Evolutionary conservation across 2,329 filamentous ascomycete genomes (phyloP), one percentile per base, ranked within the genome.

Genomic region (Trichoderma guizhouense): DNA sequence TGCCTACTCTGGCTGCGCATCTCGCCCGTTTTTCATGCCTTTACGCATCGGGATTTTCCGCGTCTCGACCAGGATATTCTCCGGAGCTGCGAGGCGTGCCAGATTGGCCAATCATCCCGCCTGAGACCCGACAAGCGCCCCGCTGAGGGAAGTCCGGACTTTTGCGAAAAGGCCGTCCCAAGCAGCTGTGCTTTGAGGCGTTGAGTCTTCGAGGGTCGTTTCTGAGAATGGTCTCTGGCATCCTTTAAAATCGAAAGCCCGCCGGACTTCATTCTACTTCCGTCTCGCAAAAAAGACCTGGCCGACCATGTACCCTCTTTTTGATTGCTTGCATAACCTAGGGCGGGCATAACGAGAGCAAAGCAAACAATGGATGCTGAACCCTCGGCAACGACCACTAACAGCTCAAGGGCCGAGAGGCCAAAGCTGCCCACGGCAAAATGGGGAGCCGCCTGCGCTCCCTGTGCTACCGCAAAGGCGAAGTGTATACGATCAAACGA

Each of bases 371-470:
- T 71, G 68, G 68, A 71, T 43, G 51, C 67, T 55, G 58, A 70
- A 30, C 26, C 18, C 39, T 55, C 60, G 51, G 39, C 15, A 26
- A 24, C 47, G 9, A 57, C 43, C 68, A 71, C 68, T 64, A 69
- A 71, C 69, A 66, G 58, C 57, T 64, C 58, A 9, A 57, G 34
- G 57, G 63, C 39, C 15, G 75, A 77, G 32, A 72, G 78, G 64
- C 77, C 75, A 26, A 81, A 81, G 75, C 76, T 79, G 34, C 76
- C 81, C 18, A 80, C 80, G 72, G 81, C 81, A 34, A 82, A 81
- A 84, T 87, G 85, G 85, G 85, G 85, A 18, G 84, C 84, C 5
- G 85, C 85, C 1, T 87, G 85, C 64, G 79, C 83, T 6, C 79
- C 84, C 1, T 87, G 85, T 74, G 84, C 85, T 7, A 79, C 81